Conservation (phyloP, 345 rosid genomes). For the Rhodamnia argentea region DNA sequence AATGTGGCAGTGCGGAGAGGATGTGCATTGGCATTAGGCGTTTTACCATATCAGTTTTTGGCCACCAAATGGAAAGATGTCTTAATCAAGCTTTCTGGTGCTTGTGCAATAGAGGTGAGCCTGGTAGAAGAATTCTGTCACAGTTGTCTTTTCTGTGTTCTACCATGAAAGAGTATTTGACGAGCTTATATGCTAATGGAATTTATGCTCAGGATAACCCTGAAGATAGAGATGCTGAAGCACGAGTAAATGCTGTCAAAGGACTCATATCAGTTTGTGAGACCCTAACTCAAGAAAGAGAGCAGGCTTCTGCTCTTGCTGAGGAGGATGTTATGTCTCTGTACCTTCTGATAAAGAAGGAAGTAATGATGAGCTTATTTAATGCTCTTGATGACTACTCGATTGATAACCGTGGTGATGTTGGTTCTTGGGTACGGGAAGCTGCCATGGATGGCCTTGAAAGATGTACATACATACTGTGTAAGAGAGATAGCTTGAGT, state of each 20-base stretch:
- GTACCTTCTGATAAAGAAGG: slow-evolving; percentile 53
- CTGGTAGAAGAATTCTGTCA: not conserved
- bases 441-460: slow-evolving; percentile 93
- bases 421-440: slow-evolving; percentile 99
- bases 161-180: not conserved
- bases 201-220: slow-evolving; percentile 53
- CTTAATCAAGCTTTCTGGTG: slow-evolving; percentile 56
- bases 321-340: slow-evolving; percentile 37
- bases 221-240: slow-evolving; percentile 95
- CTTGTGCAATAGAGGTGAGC: slow-evolving; percentile 73
- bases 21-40: slow-evolving; percentile 78
- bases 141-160: not conserved
- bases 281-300: slow-evolving; percentile 49
- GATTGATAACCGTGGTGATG: slow-evolving; percentile 94
- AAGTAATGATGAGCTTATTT: slow-evolving; percentile 73
- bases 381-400: slow-evolving; percentile 92
- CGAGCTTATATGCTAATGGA: slow-evolving; percentile 2
- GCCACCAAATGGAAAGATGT: slow-evolving; percentile 54
- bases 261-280: slow-evolving; percentile 81
- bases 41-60: slow-evolving; percentile 63
- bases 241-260: slow-evolving; percentile 84
- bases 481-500: slow-evolving; percentile 14
- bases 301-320: slow-evolving; percentile 5
- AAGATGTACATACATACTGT: slow-evolving; percentile 70
- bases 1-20: slow-evolving; percentile 93